phyloP scores from a whole-genome alignment of 2,329 filamentous ascomycete species.

The Pseudogymnoascus sp. region DNA sequence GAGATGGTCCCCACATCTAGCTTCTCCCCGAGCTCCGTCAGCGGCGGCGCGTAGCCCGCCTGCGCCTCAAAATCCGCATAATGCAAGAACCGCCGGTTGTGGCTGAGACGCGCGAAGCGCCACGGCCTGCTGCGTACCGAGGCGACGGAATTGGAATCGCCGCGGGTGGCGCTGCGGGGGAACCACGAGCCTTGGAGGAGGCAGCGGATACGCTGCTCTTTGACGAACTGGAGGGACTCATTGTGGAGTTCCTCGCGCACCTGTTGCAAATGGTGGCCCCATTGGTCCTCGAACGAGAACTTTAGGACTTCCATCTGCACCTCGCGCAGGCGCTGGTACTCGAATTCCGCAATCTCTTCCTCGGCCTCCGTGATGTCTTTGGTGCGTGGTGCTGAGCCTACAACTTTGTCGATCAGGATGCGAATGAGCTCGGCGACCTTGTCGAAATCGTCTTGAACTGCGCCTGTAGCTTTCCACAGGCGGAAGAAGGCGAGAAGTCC shows the following conservation, averaged over 20 bases:
- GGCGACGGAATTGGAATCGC: slow-evolving; percentile 29
- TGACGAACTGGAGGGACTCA: slow-evolving; percentile 91
- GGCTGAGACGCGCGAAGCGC: slow-evolving; percentile 81
- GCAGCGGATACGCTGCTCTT: slow-evolving; percentile 89
- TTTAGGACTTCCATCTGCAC: slow-evolving; percentile 92
- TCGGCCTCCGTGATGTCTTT: slow-evolving; percentile 83
- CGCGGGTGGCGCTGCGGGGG: slow-evolving; percentile 34
- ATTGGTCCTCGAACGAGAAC: slow-evolving; percentile 85
- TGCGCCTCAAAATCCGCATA: slow-evolving; percentile 74
- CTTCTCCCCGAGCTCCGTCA: slow-evolving; percentile 70
- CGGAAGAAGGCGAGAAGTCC: slow-evolving; percentile 82
- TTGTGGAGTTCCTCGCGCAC: slow-evolving; percentile 87
- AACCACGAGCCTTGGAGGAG: slow-evolving; percentile 90
- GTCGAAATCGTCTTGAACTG: slow-evolving; percentile 77
- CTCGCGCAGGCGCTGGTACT: slow-evolving; percentile 68
- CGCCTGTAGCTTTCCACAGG: slow-evolving; percentile 85
- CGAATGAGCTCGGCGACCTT: slow-evolving; percentile 88
- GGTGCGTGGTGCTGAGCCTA: slow-evolving; percentile 71
- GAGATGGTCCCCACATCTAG: slow-evolving; percentile 82
- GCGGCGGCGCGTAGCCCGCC: slow-evolving; percentile 54
- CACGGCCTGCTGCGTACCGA: slow-evolving; percentile 42
- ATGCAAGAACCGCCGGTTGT: slow-evolving; percentile 84
- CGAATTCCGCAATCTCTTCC: slow-evolving; percentile 78
- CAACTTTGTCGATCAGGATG: slow-evolving; percentile 81
- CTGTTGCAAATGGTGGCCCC: slow-evolving; percentile 82